These are phyloP conservation scores for Podila minutissima DNA, from an alignment of 192 early-diverging fungal species.

Conservation along the genomic window DNA sequence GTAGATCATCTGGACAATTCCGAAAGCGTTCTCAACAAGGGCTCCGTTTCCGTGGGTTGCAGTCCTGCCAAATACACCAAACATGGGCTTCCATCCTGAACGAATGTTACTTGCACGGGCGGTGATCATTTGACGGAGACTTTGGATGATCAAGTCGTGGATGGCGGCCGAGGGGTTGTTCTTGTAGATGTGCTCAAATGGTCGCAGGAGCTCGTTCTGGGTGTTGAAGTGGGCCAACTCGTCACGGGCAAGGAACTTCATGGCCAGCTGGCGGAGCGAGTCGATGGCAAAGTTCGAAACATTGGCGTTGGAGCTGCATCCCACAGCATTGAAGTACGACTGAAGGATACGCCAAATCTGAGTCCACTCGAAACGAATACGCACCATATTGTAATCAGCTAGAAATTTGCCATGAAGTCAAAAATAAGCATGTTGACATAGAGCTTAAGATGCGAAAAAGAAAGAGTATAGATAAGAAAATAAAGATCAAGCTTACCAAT, in stretches of 20 bases:
- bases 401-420: no score
- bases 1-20: slow-evolving; percentile 56
- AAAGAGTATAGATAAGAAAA: background rate
- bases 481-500: slow-evolving; percentile 57
- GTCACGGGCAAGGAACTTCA: slow-evolving; percentile 96
- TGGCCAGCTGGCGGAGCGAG: slow-evolving; percentile 89
- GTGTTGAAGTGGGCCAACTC: slow-evolving; percentile 93
- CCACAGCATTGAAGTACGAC: slow-evolving; percentile 87
- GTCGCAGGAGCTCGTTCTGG: slow-evolving; percentile 92
- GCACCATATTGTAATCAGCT: slow-evolving; percentile 95
- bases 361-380: slow-evolving; percentile 95
- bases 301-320: slow-evolving; percentile 76
- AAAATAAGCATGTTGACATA: background rate
- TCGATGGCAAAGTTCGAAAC: slow-evolving; percentile 92
- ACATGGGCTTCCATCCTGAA: slow-evolving; percentile 82
- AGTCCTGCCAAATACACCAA: slow-evolving; percentile 72
- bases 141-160: slow-evolving; percentile 78
- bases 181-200: slow-evolving; percentile 87
- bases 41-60: slow-evolving; percentile 68
- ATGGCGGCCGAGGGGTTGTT: slow-evolving; percentile 78
- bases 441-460: background rate
- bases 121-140: slow-evolving; percentile 76
- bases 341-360: slow-evolving; percentile 90
- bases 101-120: slow-evolving; percentile 82
- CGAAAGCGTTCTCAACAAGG: slow-evolving; percentile 57